Base-by-base conservation (phyloP, 352 stramenopile species). In the Pilasporangium apinafurcum region DNA sequence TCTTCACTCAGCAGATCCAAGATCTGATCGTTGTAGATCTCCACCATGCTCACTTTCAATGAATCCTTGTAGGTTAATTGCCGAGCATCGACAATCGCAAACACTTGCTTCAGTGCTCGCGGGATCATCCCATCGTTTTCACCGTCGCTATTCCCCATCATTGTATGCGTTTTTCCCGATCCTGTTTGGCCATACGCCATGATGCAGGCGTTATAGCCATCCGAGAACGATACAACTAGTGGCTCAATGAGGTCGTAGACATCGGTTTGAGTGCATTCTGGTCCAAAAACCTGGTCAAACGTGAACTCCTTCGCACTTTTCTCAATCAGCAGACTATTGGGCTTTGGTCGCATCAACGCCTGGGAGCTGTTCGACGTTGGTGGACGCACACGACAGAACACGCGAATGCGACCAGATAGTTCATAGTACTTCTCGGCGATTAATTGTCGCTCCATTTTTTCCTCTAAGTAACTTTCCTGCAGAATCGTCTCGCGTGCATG, bases 171-270 rank as follows among this genome's bases (percentile, higher is more conserved):
- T 66, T 99, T 99, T 28, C 96, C 96, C 10, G 77, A 89, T 31
- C 82, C 77, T 0, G 95, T 99, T 66, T 99, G 95, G 9, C 96
- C 96, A 56, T 99, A 99, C 17, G 97, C 97, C 73, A 99, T 98
- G 55, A 99, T 98, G 57, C 96, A 99, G 5, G 93, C 93, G 66
- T 99, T 96, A 58, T 96, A 98, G 44, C 97, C 96, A 69, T 99
- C 96, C 37, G 98, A 81, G 21, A 98, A 97, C 37, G 88, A 98
- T 34, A 96, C 70, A 17, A 97, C 88, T 30, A 99, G 68, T 8
- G 93, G 92, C 39, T 98, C 90, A 20, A 99, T 85, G 57, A 99
- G 91, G 44, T 86, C 66, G 58, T 97, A 99, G 35, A 99, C 89
- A 47, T 96, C 78, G 17, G 70, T 45, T 49, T 98, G 91, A 3